A percentile compares a stretch with the other conserved stretches of the same genome.
Conservation (phyloP, 1,139 yeast species). For the Sugiyamaella pinicola region DNA sequence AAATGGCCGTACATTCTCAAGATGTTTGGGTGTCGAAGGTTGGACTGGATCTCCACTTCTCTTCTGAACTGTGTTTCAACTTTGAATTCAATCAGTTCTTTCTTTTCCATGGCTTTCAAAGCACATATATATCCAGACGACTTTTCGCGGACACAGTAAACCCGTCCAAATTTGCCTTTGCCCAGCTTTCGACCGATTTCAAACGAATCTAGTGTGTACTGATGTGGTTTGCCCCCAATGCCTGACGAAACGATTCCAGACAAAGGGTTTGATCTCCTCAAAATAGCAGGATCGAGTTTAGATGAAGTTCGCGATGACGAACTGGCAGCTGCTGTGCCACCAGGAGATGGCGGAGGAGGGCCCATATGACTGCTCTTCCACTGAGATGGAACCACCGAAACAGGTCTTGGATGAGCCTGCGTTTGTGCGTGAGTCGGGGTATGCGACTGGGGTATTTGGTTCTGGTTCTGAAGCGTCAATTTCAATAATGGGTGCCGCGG, state of each 20-base stretch:
- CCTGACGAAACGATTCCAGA: constrained; percentile 32
- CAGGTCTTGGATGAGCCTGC: constrained; percentile 25
- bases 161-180: constrained; percentile 91
- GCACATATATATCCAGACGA: constrained; percentile 82
- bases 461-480: constrained; percentile 38
- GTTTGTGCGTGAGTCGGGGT: constrained; percentile 12
- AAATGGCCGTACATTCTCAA: constrained; percentile 84
- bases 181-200: constrained; percentile 89
- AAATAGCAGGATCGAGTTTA: constrained; percentile 30
- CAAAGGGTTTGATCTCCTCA: constrained; percentile 35
- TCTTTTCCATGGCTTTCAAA: constrained; percentile 84
- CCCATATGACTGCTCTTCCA: constrained; percentile 31
- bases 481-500: constrained; percentile 37
- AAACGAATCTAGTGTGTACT: constrained; percentile 59
- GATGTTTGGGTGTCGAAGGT: constrained; percentile 71
- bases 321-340: too few relatives aligned
- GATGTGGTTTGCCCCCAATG: constrained; percentile 29
- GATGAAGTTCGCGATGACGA: constrained; percentile 6
- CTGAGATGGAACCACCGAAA: constrained; percentile 32
- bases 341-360: constrained; percentile 30
- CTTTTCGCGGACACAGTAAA: constrained; percentile 83
- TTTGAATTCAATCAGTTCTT: constrained; percentile 70
- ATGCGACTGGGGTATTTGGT: constrained; percentile 28
- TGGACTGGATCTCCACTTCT: constrained; percentile 88
- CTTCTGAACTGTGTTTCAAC: constrained; percentile 87